phyloP scores from a whole-genome alignment of 2,329 filamentous ascomycete species.

The Exserohilum rostratum region DNA sequence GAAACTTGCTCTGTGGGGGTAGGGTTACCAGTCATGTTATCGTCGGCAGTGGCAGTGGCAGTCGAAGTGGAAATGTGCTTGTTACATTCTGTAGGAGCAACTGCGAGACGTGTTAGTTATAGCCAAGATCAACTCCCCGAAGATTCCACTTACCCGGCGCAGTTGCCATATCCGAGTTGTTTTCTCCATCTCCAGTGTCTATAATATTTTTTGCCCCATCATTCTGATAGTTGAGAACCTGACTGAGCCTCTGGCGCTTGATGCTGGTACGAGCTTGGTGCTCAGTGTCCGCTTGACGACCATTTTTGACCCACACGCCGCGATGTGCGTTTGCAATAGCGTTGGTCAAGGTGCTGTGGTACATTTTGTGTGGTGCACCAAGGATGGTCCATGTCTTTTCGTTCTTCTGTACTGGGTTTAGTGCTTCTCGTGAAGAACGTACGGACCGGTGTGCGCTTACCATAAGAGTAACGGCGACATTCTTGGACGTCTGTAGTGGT shows the following conservation, averaged over 20 bases:
- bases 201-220: neutral
- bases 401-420: constrained; percentile 13
- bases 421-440: neutral
- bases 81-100: neutral
- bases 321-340: constrained; percentile 14
- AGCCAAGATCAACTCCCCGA: neutral
- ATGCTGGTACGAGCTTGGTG: constrained; percentile 1
- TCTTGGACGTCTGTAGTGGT: constrained; percentile 10
- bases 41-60: neutral
- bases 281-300: constrained; percentile 7
- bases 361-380: constrained; percentile 22
- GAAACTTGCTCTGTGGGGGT: neutral
- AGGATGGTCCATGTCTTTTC: constrained; percentile 18
- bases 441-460: neutral
- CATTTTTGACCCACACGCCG: constrained; percentile 13
- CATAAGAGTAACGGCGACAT: constrained; percentile 16
- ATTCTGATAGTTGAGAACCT: neutral
- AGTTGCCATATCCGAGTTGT: neutral
- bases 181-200: neutral
- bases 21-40: neutral
- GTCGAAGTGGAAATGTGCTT: neutral
- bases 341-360: constrained; percentile 13
- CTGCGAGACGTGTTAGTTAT: neutral
- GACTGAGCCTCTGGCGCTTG: constrained; percentile 1
- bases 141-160: neutral